Conservation (phyloP, 2,329 filamentous ascomycete species). For the Talaromyces piceae region DNA sequence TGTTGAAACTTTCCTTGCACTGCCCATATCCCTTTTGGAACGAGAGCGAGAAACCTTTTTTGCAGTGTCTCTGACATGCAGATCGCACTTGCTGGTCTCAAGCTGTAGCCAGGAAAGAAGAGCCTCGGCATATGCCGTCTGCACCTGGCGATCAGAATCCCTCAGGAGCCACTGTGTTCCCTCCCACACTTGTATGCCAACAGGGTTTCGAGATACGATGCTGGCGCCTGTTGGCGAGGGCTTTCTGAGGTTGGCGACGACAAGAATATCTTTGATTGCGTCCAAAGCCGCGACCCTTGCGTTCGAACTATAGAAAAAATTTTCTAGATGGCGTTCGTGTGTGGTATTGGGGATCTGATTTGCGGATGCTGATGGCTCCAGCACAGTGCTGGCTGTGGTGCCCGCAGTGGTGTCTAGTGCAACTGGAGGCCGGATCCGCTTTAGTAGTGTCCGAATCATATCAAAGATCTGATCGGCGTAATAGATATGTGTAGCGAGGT, state of each 20-base stretch:
- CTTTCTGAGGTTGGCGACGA: conserved; percentile 66
- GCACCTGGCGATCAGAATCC: conserved; percentile 68
- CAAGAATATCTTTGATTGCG: conserved; percentile 72
- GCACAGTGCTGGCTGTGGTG: conserved; percentile 41
- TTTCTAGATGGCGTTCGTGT: conserved; percentile 48
- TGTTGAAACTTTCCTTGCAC: conserved; percentile 48
- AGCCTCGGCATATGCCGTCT: conserved; percentile 78
- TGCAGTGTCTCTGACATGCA: conserved; percentile 54
- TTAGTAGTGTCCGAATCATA: conserved; percentile 77
- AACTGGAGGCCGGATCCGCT: conserved; percentile 62
- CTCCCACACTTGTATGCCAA: conserved; percentile 83
- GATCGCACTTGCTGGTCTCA: conserved; percentile 64
- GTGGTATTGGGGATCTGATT: conserved; percentile 36
- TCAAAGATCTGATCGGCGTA: conserved; percentile 94
- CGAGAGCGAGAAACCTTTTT: conserved; percentile 39
- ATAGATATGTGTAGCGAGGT: conserved; percentile 89
- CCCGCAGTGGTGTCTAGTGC: conserved; percentile 36
- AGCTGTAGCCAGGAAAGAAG: conserved; percentile 74
- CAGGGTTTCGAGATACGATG: conserved; percentile 63
- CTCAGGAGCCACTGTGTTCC: conserved; percentile 90
- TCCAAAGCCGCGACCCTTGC: conserved; percentile 61
- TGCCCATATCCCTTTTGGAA: conserved; percentile 36
- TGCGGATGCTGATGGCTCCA: conserved; percentile 43
- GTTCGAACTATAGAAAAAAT: conserved; percentile 57
- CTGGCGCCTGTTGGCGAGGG: conserved; percentile 49